Evolutionary conservation across 208 protist genomes (phyloP).

Genomic region (Herpetomonas samuelpessoai): DNA sequence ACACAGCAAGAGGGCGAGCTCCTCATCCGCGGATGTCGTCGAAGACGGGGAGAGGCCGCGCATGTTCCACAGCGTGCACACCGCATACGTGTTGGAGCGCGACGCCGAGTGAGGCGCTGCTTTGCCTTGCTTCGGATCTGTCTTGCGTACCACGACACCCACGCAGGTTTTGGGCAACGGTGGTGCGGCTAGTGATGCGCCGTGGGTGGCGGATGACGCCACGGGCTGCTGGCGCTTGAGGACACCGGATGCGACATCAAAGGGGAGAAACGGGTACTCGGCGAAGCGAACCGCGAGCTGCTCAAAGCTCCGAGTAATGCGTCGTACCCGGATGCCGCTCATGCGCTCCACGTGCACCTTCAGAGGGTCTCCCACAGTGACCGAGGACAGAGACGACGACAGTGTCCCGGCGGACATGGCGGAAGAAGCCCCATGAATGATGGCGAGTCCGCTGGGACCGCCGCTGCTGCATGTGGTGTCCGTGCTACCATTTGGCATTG

Average conservation of each 20-base stretch:
- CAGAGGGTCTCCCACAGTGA: no score
- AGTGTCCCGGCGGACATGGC: no score
- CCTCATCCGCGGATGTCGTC: constrained; percentile 21
- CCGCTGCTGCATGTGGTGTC: no score
- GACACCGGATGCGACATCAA: constrained; percentile 15
- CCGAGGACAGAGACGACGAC: no score
- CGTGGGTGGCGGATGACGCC: no score
- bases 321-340: constrained; percentile 56
- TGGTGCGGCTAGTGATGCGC: no score
- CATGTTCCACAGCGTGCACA: constrained; percentile 71
- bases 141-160: constrained; percentile 59
- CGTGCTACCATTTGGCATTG: no score
- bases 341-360: constrained; percentile 17
- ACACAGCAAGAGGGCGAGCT: constrained; percentile 58
- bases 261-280: constrained; percentile 51
- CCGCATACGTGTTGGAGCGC: constrained; percentile 50
- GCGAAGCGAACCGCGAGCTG: constrained; percentile 55
- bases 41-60: constrained; percentile 40
- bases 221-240: not conserved
- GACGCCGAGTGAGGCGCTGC: constrained; percentile 8
- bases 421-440: no score
- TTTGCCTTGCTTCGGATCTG: constrained; percentile 56
- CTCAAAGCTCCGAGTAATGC: constrained; percentile 48
- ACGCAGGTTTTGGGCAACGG: constrained; percentile 39
- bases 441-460: no score